Evolutionary conservation across 495 filamentous ascomycete species (phyloP).

Genomic region (Penicillium cinerascens): DNA sequence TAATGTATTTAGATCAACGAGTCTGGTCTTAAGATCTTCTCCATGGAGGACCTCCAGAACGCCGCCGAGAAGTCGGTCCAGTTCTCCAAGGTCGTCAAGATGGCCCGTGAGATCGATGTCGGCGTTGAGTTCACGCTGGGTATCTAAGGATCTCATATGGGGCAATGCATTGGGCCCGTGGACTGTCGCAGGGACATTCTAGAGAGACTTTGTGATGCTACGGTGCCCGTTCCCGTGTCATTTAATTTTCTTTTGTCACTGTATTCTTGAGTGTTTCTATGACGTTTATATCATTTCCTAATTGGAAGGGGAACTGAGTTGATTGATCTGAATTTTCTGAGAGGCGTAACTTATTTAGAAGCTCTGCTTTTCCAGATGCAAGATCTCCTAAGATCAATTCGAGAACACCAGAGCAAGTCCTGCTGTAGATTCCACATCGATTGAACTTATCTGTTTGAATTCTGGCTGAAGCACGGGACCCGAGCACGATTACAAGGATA

Average conservation of each 20-base stretch:
- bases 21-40: constrained; percentile 98
- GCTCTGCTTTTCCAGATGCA: neutral
- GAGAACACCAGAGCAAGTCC: neutral
- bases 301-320: constrained; percentile 20
- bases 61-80: constrained; percentile 98
- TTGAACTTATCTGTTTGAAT: no score
- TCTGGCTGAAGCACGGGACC: no score
- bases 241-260: constrained; percentile 37
- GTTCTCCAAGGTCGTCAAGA: constrained; percentile 98
- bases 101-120: constrained; percentile 97
- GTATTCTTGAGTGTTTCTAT: constrained; percentile 34
- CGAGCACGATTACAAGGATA: no score
- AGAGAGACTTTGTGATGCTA: constrained; percentile 17
- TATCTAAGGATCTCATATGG: constrained; percentile 56
- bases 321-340: neutral
- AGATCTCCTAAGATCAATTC: neutral
- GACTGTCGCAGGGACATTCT: constrained; percentile 11
- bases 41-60: constrained; percentile 94
- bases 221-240: constrained; percentile 30
- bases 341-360: neutral
- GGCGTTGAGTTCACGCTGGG: constrained; percentile 96
- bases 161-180: constrained; percentile 18
- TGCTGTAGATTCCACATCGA: no score
- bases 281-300: constrained; percentile 33
- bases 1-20: constrained; percentile 69